Conservation (phyloP, 2,329 filamentous ascomycete genomes). For the Rutstroemia sydowiana region DNA sequence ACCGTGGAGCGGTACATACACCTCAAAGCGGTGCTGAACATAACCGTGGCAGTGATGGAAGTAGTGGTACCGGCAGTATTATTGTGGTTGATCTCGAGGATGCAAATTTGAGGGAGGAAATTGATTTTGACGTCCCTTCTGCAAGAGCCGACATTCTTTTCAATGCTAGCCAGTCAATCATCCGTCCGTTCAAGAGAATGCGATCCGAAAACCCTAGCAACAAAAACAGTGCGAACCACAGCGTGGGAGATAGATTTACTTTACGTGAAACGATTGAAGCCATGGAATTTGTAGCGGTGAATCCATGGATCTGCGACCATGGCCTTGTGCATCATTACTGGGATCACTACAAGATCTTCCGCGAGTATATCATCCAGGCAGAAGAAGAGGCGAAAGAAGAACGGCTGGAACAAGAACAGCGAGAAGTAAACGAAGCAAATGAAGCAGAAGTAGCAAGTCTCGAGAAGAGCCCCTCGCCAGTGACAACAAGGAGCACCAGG, state of each 20-base stretch:
- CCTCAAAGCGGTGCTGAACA: too few relatives aligned
- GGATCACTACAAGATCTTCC: slow-evolving; percentile 1
- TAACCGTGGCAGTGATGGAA: too few relatives aligned
- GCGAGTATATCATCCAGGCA: background rate
- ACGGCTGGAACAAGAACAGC: background rate
- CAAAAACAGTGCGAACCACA: background rate
- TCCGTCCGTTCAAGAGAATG: background rate
- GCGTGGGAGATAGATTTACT: background rate
- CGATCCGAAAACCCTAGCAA: background rate
- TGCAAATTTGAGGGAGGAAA: too few relatives aligned
- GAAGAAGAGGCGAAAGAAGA: background rate
- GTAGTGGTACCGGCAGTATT: too few relatives aligned
- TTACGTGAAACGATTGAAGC: slow-evolving; percentile 1
- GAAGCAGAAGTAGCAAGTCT: background rate
- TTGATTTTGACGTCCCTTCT: too few relatives aligned
- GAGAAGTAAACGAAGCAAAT: background rate
- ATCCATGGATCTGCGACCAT: background rate
- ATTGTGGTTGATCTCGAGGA: too few relatives aligned
- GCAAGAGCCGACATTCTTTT: too few relatives aligned
- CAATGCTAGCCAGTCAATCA: too few relatives aligned
- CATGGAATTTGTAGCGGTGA: background rate
- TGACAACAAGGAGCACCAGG: too few relatives aligned
- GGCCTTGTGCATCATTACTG: background rate
- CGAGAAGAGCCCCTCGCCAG: too few relatives aligned
- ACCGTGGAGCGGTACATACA: too few relatives aligned